A percentile compares a stretch with the other conserved stretches of the same genome.
phyloP scores from a whole-genome alignment of 805 yeast species.

The Kluyveromyces starmeri region DNA sequence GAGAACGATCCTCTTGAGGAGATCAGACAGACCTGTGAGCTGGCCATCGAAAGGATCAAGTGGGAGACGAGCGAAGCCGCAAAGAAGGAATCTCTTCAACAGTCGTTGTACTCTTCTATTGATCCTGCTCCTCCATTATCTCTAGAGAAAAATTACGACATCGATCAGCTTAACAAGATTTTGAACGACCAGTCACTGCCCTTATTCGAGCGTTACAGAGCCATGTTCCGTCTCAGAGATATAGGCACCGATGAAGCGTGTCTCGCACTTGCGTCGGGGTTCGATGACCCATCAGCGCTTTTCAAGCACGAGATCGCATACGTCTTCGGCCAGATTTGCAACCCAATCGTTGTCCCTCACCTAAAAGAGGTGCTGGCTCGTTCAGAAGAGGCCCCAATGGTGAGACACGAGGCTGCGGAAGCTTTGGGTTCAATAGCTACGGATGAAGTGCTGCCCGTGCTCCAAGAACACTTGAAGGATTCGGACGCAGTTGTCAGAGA shows the following conservation, averaged over 20 bases:
- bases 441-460: constrained; percentile 85
- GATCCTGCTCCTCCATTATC: constrained; percentile 99
- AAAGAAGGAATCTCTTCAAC: constrained; percentile 60
- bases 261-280: constrained; percentile 83
- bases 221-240: constrained; percentile 96
- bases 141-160: constrained; percentile 45
- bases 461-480: constrained; percentile 71
- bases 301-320: constrained; percentile 98
- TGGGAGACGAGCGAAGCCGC: constrained; percentile 76
- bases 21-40: constrained; percentile 94
- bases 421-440: constrained; percentile 96
- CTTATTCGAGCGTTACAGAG: constrained; percentile 90
- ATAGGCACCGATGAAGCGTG: constrained; percentile 91
- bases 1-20: constrained; percentile 74
- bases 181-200: constrained; percentile 72
- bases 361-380: constrained; percentile 73
- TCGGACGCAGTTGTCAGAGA: constrained; percentile 88
- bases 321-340: constrained; percentile 94
- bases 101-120: constrained; percentile 73
- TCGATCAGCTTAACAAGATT: constrained; percentile 55
- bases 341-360: constrained; percentile 85
- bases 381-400: constrained; percentile 89
- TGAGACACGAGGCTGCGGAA: constrained; percentile 98
- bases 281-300: constrained; percentile 82
- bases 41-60: constrained; percentile 87